These are phyloP conservation scores for Gynandropsis gynandra DNA, from an alignment of 345 rosid species.

Conservation along the genomic window DNA sequence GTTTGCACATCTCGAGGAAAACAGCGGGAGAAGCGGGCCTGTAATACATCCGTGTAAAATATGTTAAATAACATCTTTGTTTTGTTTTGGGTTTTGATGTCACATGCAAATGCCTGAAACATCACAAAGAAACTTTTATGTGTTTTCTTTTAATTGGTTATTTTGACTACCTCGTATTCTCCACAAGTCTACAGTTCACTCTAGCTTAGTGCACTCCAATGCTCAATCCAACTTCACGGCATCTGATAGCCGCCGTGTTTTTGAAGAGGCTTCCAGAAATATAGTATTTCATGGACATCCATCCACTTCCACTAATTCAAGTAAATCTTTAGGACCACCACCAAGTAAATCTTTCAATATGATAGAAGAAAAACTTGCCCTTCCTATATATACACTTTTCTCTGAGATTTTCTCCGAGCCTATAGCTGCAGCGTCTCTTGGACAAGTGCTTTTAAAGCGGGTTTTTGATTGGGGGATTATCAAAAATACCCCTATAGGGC, in stretches of 20 bases:
- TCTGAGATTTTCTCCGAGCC: too few relatives aligned
- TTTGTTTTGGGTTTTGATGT: background rate
- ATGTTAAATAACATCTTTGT: background rate
- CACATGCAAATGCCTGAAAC: too few relatives aligned
- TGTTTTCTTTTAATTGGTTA: constrained; percentile 4
- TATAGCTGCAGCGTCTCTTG: too few relatives aligned
- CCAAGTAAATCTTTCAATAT: too few relatives aligned
- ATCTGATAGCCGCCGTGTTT: constrained; percentile 34
- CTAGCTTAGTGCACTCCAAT: constrained; percentile 38
- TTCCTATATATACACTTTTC: too few relatives aligned
- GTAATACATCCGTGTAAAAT: constrained; percentile 39
- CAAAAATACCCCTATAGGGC: too few relatives aligned
- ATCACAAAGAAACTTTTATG: too few relatives aligned
- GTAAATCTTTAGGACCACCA: constrained; percentile 36
- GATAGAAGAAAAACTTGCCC: too few relatives aligned
- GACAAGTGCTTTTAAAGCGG: too few relatives aligned
- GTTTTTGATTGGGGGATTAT: too few relatives aligned
- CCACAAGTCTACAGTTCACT: constrained; percentile 64
- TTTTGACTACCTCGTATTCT: constrained; percentile 5
- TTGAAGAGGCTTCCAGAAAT: constrained; percentile 40
- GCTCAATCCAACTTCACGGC: constrained; percentile 34
- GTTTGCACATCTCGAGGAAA: constrained; percentile 70
- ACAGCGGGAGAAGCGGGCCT: constrained; percentile 57
- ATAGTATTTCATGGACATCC: constrained; percentile 29
- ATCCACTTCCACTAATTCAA: constrained; percentile 31